Base-by-base conservation (phyloP, 129 eudicot species). In the Logfia minima region DNA sequence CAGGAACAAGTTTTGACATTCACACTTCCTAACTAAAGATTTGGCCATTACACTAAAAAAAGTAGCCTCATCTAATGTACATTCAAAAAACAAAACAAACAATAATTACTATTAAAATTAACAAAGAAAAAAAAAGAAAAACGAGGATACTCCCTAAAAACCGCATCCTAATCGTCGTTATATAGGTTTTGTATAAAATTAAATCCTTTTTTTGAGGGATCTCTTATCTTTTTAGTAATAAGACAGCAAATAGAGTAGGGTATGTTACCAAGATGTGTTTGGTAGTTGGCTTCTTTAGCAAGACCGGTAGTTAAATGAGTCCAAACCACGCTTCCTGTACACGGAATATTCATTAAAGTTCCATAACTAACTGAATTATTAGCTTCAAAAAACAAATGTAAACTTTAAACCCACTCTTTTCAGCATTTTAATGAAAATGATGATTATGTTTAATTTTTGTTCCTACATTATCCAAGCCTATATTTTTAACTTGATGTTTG, bases 101-200 rank as follows among this genome's bases (percentile, higher is more conserved):
- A 31, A 66, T 19, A 53, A 65, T 66, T 13, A 66, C 31, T 39
- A 65, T 53, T 53, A 73, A 69, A 34, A 55, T 9, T 71, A 52
- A 77, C 83, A 60, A 77, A 24, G 26, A 66, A 63, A 74, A 22
- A 22, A 24, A 19, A 60, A 63, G 5, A 83, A 87, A 68, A 79
- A 83, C 90, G 83, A 86, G 96, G 96, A 90, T 86, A 90, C 96
- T 82, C 86, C 87, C 80, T 85, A 87, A 90, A 90, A 90, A 64
- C 81, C 82, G 96, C 92, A 90, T 88, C 96, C 92, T 72, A 81
- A 87, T 84, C 78, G 70, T 84, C 63, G 65, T 74, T 72, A 70
- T 77, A 76, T 75, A 84, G 72, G 66, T 81, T 78, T 79, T 31
- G 84, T 74, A 79, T 43, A 74, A 63, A 68, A 72, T 52, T 65